Conservation (phyloP, 192 early-diverging fungal genomes). For the Linnemannia elongata region DNA sequence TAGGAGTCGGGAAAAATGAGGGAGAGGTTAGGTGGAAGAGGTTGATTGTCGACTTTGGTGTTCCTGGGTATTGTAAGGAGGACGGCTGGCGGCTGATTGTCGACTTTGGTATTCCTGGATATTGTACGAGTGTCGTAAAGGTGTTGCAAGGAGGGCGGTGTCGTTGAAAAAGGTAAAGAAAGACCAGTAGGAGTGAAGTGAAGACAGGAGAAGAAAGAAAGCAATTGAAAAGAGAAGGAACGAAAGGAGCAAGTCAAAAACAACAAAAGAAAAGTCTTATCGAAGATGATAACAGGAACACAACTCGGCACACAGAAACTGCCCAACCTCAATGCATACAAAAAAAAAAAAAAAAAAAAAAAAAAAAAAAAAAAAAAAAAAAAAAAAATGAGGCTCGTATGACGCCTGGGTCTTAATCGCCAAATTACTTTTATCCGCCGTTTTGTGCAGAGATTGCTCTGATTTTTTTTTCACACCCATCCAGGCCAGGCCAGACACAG, state of each 20-base stretch:
- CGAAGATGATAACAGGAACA: background rate
- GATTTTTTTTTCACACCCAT: background rate
- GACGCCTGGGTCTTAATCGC: background rate
- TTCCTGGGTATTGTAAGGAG: background rate
- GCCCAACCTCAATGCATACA: background rate
- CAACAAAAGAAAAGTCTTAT: background rate
- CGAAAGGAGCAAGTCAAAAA: background rate
- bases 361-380: background rate
- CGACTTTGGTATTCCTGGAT: too few relatives aligned
- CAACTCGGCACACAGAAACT: background rate
- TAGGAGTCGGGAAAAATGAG: background rate
- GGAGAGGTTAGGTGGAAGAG: background rate
- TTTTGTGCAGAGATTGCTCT: background rate
- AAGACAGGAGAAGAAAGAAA: background rate
- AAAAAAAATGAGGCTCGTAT: background rate
- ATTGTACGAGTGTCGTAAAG: background rate
- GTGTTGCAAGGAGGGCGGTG: background rate
- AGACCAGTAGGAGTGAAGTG: background rate
- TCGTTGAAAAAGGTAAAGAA: background rate
- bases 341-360: background rate
- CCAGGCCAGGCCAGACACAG: background rate
- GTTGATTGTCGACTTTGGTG: background rate
- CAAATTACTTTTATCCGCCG: too few relatives aligned
- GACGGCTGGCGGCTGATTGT: background rate
- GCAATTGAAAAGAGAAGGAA: background rate